These are phyloP conservation scores for Spencermartinsiella europaea DNA, from an alignment of 805 yeast species.

Conservation along the genomic window DNA sequence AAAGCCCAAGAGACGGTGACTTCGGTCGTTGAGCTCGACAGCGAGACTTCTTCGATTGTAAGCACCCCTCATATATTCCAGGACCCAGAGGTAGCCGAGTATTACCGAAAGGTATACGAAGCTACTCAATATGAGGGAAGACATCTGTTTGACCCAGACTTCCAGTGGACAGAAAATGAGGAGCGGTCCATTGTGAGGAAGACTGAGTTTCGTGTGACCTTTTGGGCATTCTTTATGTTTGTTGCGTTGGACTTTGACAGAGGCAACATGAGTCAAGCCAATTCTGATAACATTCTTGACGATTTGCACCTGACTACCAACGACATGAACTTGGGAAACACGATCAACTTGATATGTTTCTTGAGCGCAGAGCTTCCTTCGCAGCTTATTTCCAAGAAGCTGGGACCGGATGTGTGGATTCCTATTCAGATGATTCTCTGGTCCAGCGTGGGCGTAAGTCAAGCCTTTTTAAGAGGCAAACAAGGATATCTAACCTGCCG, in stretches of 20 bases:
- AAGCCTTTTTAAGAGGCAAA: conserved; percentile 40
- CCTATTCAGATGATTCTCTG: conserved; percentile 55
- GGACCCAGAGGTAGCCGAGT: conserved; percentile 44
- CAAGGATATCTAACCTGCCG: conserved; percentile 45
- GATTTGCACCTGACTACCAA: conserved; percentile 51
- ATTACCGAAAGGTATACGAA: conserved; percentile 45
- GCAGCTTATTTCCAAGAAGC: conserved; percentile 54
- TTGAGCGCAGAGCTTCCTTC: conserved; percentile 62
- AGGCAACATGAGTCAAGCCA: conserved; percentile 52
- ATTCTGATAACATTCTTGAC: conserved; percentile 49
- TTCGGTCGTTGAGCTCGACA: not conserved
- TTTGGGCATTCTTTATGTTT: conserved; percentile 56
- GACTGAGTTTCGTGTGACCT: conserved; percentile 50
- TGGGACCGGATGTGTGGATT: conserved; percentile 63
- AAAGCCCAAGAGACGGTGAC: not conserved
- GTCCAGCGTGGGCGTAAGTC: conserved; percentile 55
- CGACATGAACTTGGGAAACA: conserved; percentile 56
- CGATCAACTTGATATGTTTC: conserved; percentile 51
- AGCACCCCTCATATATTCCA: conserved; percentile 31
- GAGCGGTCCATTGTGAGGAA: conserved; percentile 48
- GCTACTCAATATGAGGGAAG: conserved; percentile 27
- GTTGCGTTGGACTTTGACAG: conserved; percentile 56
- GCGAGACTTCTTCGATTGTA: not conserved
- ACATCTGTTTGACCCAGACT: conserved; percentile 48
- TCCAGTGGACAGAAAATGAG: conserved; percentile 51